A percentile compares a stretch with the other conserved stretches of the same genome.
Evolutionary conservation across 2,329 filamentous ascomycete genomes (phyloP).

Genomic region (Verticillium zaregamsianum): DNA sequence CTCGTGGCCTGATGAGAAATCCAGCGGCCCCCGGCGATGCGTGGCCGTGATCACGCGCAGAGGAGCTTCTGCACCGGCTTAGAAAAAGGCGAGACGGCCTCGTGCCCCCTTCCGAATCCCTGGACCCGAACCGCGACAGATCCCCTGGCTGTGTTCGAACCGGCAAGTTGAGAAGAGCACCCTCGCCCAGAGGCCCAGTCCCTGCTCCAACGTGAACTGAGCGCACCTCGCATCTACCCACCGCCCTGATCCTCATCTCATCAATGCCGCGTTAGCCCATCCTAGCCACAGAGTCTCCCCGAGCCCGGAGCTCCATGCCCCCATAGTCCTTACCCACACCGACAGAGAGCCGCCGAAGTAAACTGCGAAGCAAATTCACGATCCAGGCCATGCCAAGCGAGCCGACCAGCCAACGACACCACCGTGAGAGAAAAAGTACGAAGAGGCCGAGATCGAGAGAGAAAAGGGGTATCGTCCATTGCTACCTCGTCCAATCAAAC

Average conservation of each 20-base stretch:
- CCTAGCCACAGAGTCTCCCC: not conserved
- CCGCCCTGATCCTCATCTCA: not conserved
- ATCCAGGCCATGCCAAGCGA: not conserved
- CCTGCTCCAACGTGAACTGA: too few species aligned
- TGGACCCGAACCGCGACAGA: not conserved
- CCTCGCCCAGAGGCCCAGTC: too few species aligned
- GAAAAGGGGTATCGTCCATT: slow-evolving; percentile 16
- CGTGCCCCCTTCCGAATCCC: not conserved
- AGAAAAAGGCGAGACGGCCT: not conserved
- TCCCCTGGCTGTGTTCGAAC: not conserved
- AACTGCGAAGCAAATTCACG: not conserved
- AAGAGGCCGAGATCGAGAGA: too few species aligned
- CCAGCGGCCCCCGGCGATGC: too few species aligned
- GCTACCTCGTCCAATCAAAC: slow-evolving; percentile 10
- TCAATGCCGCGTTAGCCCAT: not conserved
- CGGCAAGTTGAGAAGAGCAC: too few species aligned
- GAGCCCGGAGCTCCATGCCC: not conserved
- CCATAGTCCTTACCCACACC: not conserved
- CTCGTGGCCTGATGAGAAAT: not conserved
- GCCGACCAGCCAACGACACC: not conserved
- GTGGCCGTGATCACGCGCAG: too few species aligned
- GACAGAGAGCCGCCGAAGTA: not conserved
- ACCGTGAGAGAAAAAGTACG: not conserved
- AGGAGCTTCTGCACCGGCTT: too few species aligned
- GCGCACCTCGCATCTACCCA: not conserved